Base-by-base conservation (phyloP, 495 filamentous ascomycete species). In the Hypoxylon crocopeplum region DNA sequence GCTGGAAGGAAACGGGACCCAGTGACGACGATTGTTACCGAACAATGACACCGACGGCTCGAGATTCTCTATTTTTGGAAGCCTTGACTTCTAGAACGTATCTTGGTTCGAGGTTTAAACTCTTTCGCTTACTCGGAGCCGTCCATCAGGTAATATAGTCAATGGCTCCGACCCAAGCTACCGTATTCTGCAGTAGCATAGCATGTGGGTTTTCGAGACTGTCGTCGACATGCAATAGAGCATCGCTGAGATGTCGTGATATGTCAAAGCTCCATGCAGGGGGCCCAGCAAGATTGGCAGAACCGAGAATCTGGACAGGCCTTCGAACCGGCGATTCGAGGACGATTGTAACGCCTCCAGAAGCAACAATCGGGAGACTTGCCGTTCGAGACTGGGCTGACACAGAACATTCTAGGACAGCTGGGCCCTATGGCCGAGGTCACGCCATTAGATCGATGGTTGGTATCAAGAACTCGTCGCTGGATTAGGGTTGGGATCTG, bases 21-120 rank as follows among this genome's bases (percentile, higher is more conserved):
- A 16, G 6, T 22, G 39, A 48, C 17, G 20, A 56, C 48, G 51
- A 38, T 37, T 16, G 17, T 33, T 15, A 38, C 33, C 38, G 25
- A 5, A 5, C 25, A 29, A 24, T 24, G 44, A 11, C 46, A 22
- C 19, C 16, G 60, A 45, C 29, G 13, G 42, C 60, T 64, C 60
- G 60, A 64, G 60, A 59, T 59, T 33, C 29, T 58, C 44, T 64
- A 64, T 64, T 64, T 64, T 64, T 53, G 60, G 60, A 49, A 40
- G 22, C 3, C n/a, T 2, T 11, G 53, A 48, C 40, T 58, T 59
- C 54, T 54, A 64, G 54, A n/a, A 50, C 60, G 13, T 19, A 21
- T 44, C 37, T n/a, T 45, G 1, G 42, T 16, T 20, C 12, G 24
- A 36, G 34, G 17, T 39, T 45, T 48, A 24, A 37, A 39, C 36